Base-by-base conservation (phyloP, 2,329 filamentous ascomycete species). In the Monosporascus sp. region DNA sequence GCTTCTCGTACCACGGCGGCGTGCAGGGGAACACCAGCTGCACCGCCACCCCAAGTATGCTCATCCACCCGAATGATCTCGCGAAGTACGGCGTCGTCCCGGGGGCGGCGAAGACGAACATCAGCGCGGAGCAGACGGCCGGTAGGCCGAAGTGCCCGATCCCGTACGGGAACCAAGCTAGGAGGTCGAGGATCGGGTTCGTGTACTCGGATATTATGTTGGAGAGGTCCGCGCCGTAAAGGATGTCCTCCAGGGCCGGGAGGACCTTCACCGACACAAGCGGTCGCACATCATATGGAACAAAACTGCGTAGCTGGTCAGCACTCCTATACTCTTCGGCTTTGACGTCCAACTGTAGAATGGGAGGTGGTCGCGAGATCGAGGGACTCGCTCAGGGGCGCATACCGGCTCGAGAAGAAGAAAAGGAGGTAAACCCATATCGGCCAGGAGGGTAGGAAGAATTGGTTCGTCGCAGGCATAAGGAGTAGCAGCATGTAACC, bases 201-300 rank as follows among this genome's bases (percentile, higher is more conserved):
- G 93, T 89, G 74, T 96, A 90, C 46, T 90, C 90, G 15, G 92
- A 96, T 51, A 97, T 82, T 65, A 97, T 95, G 71, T 96, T 97
- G 74, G 90, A 96, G 53, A 97, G 80, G 72, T 97, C 97, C 57
- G 92, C 91, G 62, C 93, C 93, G 68, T 97, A 97, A 36, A 97
- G 80, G 57, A 97, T 94, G 71, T 97, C 97, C 74, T 97, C 93
- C 58, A 97, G 82, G 18, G 93, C 90, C 5, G 93, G 93, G 37
- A 97, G 81, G 27, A 97, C 90, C 65, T 92, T 90, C 60, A 97
- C 93, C 89, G 91, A 96, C 64, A 97, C 97, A 57, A 90, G 88
- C 54, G 92, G 92, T 61, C 93, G 85, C 75, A 91, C 94, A 66
- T 93, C 88, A 61, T 85, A 82, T 38, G 90, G 88, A 62, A 97